Evolutionary conservation across 805 yeast species (phyloP).

Genomic region (Vanderwaltozyma verrucispora): DNA sequence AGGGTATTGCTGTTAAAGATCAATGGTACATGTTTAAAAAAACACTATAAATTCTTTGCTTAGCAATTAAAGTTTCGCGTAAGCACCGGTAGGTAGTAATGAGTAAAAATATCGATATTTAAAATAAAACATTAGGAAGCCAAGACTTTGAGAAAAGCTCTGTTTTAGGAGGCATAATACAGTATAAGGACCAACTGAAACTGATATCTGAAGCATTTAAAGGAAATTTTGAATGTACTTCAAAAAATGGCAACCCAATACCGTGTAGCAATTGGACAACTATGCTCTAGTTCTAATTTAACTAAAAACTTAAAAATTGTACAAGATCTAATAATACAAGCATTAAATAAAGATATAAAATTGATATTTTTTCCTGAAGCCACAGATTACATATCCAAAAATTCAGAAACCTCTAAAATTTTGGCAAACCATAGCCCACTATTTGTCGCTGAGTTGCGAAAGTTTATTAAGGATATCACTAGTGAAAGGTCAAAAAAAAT

Average conservation of each 20-base stretch:
- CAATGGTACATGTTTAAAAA: too few relatives aligned
- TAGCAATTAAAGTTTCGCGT: too few relatives aligned
- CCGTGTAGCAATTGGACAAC: slow-evolving; percentile 69
- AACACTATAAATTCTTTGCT: too few relatives aligned
- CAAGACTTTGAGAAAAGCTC: too few relatives aligned
- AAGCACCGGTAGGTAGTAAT: too few relatives aligned
- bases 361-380: slow-evolving; percentile 90
- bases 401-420: slow-evolving; percentile 51
- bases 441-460: slow-evolving; percentile 36
- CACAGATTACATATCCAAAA: slow-evolving; percentile 71
- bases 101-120: too few relatives aligned
- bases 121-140: too few relatives aligned
- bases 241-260: background rate
- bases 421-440: slow-evolving; percentile 43
- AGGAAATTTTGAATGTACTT: too few relatives aligned
- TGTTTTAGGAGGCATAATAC: too few relatives aligned
- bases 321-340: slow-evolving; percentile 47
- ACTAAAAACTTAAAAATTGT: slow-evolving; percentile 50
- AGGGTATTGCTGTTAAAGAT: too few relatives aligned
- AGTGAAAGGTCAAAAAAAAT: slow-evolving; percentile 33
- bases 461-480: slow-evolving; percentile 33
- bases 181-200: too few relatives aligned
- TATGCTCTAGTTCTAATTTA: slow-evolving; percentile 62
- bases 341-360: slow-evolving; percentile 49
- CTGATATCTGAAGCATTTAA: too few relatives aligned